A percentile compares a stretch with the other conserved stretches of the same genome.
These are phyloP conservation scores for Fusarium albosuccineum DNA, from an alignment of 2,329 filamentous ascomycete species.

Conservation along the genomic window DNA sequence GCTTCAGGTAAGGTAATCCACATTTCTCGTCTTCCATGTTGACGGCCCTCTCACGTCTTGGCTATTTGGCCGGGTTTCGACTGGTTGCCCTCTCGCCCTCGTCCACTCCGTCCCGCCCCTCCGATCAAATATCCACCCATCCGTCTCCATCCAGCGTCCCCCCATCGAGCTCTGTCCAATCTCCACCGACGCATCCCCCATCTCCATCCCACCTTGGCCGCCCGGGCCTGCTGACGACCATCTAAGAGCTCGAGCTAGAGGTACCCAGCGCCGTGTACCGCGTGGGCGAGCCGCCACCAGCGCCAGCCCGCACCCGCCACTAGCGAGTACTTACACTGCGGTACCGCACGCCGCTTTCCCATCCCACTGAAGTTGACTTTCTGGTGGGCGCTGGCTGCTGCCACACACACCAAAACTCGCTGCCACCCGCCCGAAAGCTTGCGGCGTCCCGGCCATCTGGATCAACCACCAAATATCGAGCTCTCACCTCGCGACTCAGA, in stretches of 20 bases:
- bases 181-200: slow-evolving; percentile 36
- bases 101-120: slow-evolving; percentile 14
- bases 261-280: slow-evolving; percentile 35
- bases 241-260: slow-evolving; percentile 29
- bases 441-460: slow-evolving; percentile 47
- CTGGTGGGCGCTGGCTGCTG: slow-evolving; percentile 16
- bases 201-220: slow-evolving; percentile 37
- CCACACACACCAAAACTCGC: slow-evolving; percentile 41
- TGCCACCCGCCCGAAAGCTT: slow-evolving; percentile 44
- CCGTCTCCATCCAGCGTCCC: slow-evolving; percentile 23
- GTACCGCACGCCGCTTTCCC: slow-evolving; percentile 24
- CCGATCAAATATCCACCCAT: slow-evolving; percentile 34
- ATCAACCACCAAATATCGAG: slow-evolving; percentile 41
- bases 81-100: background rate
- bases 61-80: slow-evolving; percentile 3
- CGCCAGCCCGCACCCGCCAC: slow-evolving; percentile 37
- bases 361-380: slow-evolving; percentile 22
- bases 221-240: slow-evolving; percentile 19
- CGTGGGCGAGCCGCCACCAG: slow-evolving; percentile 36
- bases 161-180: slow-evolving; percentile 22
- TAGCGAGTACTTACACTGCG: slow-evolving; percentile 31
- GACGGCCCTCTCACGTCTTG: background rate
- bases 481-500: slow-evolving; percentile 17
- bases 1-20: slow-evolving; percentile 22
- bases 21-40: slow-evolving; percentile 25